Base-by-base conservation (phyloP, 306 rosid genomes). In the Begonia loranthoides region DNA sequence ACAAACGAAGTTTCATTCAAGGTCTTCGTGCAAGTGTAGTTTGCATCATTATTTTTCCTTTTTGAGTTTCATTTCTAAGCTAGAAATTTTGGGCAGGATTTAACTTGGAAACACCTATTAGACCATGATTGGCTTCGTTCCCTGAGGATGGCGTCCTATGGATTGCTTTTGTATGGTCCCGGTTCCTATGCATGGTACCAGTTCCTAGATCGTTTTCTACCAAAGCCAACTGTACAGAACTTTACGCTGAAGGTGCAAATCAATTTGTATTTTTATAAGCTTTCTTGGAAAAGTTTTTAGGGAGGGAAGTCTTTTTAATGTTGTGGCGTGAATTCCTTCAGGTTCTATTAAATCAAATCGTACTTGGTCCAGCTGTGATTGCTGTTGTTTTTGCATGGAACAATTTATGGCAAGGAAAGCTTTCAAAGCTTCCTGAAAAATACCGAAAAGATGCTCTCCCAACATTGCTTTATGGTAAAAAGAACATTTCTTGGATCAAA, bases 171-270 rank as follows among this genome's bases (percentile, higher is more conserved):
- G 24, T 86, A 90, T 56, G 99, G 99, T 15, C 99, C 99, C 17
- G 95, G 99, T 50, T 85, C 99, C 51, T 85, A 76, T 76, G 85
- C 83, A 28, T 90, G 99, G 99, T 90, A 90, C 76, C 79, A 76
- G 68, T 78, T 15, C 59, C 94, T 90, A 58, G 99, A 90, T 55
- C 77, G 49, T 54, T 45, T 34, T 51, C 56, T 86, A 61, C 87
- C 90, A 1, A 66, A 68, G 54, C 75, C 70, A 57, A 73, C 94
- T 0, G 92, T 68, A 13, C 54, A 55, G 61, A 90, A 90, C 68
- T 38, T 90, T 56, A 16, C 78, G 64, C 54, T 86, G 48, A 90
- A 90, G 97, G 99, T 90, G 57, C 41, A 62, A 16, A 4, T 48
- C 52, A 12, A 15, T 19, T 52, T 73, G 24, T 10, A 24, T 38